Evolutionary conservation across 106 monocot species (phyloP).

Genomic region (Agapanthus africanus): DNA sequence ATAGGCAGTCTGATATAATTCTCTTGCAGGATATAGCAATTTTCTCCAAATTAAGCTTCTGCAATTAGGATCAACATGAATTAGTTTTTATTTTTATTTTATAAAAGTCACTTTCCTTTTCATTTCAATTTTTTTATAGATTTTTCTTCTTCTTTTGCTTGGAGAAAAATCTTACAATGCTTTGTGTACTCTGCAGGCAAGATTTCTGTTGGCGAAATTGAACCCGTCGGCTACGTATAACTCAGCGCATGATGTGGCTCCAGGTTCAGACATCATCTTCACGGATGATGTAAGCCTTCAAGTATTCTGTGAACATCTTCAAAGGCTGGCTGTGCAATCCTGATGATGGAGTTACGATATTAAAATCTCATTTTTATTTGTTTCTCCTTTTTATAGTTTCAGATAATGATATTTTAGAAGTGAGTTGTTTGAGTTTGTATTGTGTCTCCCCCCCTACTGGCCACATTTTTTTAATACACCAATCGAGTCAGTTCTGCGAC

Average conservation of each 20-base stretch:
- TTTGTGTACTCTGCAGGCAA: conserved; percentile 55
- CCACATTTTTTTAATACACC: not conserved
- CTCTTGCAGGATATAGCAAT: not conserved
- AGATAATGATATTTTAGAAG: not conserved
- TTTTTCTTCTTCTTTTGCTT: too few species aligned
- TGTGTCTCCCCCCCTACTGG: not conserved
- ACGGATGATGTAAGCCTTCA: conserved; percentile 99
- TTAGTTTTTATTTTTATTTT: not conserved
- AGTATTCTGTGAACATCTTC: conserved; percentile 85
- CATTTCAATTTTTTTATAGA: too few species aligned
- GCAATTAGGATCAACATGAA: not conserved
- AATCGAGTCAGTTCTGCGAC: not conserved
- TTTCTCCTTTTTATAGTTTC: not conserved
- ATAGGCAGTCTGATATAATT: not conserved
- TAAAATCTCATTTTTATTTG: not conserved
- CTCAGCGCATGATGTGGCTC: conserved; percentile 65
- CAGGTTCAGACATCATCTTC: conserved; percentile 92
- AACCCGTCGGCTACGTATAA: conserved; percentile 98
- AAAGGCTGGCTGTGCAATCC: conserved; percentile 41
- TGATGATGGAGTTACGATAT: conserved; percentile 20
- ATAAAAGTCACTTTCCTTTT: too few species aligned
- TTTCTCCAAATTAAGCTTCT: not conserved
- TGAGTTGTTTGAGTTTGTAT: not conserved
- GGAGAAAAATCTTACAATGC: not conserved
- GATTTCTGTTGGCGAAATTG: conserved; percentile 90